Evolutionary conservation across 176 grass and related monocot species (phyloP).

Genomic region (Triticum timopheevii): DNA sequence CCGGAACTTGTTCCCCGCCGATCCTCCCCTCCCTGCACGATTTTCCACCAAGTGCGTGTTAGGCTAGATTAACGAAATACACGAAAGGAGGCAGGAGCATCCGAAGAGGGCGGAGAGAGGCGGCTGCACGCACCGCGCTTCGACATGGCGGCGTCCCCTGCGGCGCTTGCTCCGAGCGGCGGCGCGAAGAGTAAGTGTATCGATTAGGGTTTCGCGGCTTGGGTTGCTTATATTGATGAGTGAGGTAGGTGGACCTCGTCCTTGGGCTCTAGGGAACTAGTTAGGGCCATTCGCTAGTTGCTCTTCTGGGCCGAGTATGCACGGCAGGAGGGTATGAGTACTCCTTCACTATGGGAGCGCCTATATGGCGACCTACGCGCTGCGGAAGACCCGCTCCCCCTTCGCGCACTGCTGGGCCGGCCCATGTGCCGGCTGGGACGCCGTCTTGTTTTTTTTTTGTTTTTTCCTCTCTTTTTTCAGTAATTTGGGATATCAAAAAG

Average conservation of each 20-base stretch:
- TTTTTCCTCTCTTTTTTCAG: no score
- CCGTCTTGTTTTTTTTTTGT: no score
- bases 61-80: background rate
- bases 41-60: background rate
- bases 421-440: no score
- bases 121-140: conserved; percentile 27
- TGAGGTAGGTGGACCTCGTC: background rate
- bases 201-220: conserved; percentile 23
- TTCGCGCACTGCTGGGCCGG: no score
- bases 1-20: conserved; percentile 54
- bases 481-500: no score
- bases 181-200: conserved; percentile 11
- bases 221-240: background rate
- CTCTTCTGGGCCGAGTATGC: background rate
- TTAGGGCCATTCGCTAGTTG: background rate
- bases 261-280: no score
- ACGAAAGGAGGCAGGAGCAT: background rate
- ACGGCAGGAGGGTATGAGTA: no score
- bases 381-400: no score
- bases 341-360: no score
- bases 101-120: no score
- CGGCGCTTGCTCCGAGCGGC: conserved; percentile 19
- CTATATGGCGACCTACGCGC: no score
- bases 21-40: conserved; percentile 39
- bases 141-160: conserved; percentile 37